These are phyloP conservation scores for Mesembryanthemum crystallinum DNA, from an alignment of 148 eudicot species.

Conservation along the genomic window DNA sequence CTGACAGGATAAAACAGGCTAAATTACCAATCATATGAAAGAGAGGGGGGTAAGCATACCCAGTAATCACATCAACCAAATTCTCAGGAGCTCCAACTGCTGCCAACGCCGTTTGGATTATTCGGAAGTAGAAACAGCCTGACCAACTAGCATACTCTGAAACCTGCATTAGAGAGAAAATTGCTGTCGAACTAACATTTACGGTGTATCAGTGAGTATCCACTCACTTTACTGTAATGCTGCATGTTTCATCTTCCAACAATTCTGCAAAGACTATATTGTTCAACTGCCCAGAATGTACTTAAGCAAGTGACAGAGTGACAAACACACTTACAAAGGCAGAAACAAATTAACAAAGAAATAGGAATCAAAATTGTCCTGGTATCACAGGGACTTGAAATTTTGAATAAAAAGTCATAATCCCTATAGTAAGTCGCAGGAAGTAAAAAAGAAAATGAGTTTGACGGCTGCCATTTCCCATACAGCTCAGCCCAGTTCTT, in stretches of 20 bases:
- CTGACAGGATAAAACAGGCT: conserved; percentile 2
- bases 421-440: no score
- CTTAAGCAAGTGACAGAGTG: conserved; percentile 7
- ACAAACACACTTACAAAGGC: neutral
- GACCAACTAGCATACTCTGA: conserved; percentile 99
- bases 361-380: conserved; percentile 1
- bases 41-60: conserved; percentile 41
- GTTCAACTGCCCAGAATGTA: neutral
- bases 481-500: neutral
- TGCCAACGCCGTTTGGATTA: conserved; percentile 93
- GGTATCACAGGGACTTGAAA: neutral
- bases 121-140: conserved; percentile 90
- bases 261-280: neutral
- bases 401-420: neutral
- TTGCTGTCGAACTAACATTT: conserved; percentile 7
- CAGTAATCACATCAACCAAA: conserved; percentile 95
- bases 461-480: neutral
- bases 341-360: neutral
- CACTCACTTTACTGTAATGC: neutral
- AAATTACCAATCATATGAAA: neutral
- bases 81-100: conserved; percentile 99
- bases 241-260: neutral
- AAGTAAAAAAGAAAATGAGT: neutral
- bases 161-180: conserved; percentile 46
- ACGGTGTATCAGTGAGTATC: neutral